Evolutionary conservation across 192 early-diverging fungal genomes (phyloP).

Genomic region (Coemansia sp.): DNA sequence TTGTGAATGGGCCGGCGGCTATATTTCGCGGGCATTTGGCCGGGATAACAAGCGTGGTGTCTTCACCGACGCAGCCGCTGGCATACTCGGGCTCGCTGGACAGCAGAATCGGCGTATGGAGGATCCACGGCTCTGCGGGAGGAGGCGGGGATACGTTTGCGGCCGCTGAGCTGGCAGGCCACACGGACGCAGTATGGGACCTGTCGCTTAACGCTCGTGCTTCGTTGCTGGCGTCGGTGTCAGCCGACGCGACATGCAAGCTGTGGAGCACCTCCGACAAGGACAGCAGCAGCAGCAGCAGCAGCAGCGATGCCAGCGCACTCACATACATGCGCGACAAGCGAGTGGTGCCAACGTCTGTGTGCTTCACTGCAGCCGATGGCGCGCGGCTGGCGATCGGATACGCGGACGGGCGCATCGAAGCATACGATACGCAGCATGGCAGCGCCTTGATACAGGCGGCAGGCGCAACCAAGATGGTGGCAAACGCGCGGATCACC

Average conservation of each 20-base stretch:
- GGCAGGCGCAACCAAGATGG: neutral
- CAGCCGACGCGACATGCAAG: slow-evolving; percentile 36
- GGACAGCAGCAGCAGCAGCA: neutral
- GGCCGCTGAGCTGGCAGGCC: slow-evolving; percentile 19
- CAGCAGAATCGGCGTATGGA: slow-evolving; percentile 39
- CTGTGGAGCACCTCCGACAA: slow-evolving; percentile 31
- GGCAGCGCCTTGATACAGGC: slow-evolving; percentile 7
- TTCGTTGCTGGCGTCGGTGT: slow-evolving; percentile 41
- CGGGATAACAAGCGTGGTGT: slow-evolving; percentile 37
- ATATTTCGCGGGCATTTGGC: slow-evolving; percentile 50
- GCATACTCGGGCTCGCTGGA: slow-evolving; percentile 52
- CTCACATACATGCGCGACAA: neutral
- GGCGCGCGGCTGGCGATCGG: slow-evolving; percentile 17
- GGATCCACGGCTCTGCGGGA: neutral
- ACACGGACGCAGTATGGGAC: slow-evolving; percentile 51
- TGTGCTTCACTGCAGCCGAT: slow-evolving; percentile 15
- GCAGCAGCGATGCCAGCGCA: neutral
- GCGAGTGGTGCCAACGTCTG: slow-evolving; percentile 4
- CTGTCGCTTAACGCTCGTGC: slow-evolving; percentile 22
- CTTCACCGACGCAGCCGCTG: slow-evolving; percentile 5
- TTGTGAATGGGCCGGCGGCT: slow-evolving; percentile 7
- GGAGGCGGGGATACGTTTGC: slow-evolving; percentile 16
- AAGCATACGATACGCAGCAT: neutral
- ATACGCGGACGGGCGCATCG: slow-evolving; percentile 17
- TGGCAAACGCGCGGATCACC: slow-evolving; percentile 6